A percentile compares a stretch with the other conserved stretches of the same genome.
phyloP scores from a whole-genome alignment of 164 flowering plant genomes.

The Piper longum region DNA sequence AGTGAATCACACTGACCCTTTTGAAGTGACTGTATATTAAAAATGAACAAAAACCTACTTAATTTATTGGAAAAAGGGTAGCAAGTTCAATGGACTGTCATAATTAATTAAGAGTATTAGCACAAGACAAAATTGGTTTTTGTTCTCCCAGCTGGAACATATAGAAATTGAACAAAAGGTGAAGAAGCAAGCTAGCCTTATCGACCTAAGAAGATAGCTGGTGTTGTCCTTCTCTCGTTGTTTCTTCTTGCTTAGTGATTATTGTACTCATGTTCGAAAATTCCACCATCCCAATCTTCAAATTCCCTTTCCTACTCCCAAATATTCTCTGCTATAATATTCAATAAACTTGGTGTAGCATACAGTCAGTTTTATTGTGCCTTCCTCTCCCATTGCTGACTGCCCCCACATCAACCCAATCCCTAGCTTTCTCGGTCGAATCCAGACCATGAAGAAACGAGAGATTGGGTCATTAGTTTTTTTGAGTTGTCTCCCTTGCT shows the following conservation, averaged over 20 bases:
- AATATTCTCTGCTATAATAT: conserved; percentile 46
- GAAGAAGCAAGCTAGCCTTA: conserved; percentile 12
- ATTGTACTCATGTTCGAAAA: conserved; percentile 13
- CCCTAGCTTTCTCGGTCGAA: no score
- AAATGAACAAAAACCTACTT: neutral
- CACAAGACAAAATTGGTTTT: neutral
- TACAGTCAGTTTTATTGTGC: conserved; percentile 29
- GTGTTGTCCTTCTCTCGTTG: conserved; percentile 19
- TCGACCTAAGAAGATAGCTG: conserved; percentile 28
- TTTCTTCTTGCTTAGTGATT: conserved; percentile 22
- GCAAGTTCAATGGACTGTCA: neutral
- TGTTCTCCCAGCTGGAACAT: neutral
- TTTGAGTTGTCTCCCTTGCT: conserved; percentile 21
- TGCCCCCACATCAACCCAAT: conserved; percentile 2
- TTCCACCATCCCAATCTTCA: conserved; percentile 27
- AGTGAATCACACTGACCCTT: neutral
- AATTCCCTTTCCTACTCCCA: conserved; percentile 69
- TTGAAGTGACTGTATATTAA: neutral
- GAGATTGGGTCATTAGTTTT: conserved; percentile 8
- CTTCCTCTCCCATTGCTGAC: conserved; percentile 32
- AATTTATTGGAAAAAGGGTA: no score
- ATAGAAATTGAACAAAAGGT: neutral
- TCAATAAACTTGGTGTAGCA: conserved; percentile 39
- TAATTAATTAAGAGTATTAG: no score
- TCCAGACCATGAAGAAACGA: neutral